phyloP scores from a whole-genome alignment of 2,329 filamentous ascomycete species.

The Ophiostoma ips region DNA sequence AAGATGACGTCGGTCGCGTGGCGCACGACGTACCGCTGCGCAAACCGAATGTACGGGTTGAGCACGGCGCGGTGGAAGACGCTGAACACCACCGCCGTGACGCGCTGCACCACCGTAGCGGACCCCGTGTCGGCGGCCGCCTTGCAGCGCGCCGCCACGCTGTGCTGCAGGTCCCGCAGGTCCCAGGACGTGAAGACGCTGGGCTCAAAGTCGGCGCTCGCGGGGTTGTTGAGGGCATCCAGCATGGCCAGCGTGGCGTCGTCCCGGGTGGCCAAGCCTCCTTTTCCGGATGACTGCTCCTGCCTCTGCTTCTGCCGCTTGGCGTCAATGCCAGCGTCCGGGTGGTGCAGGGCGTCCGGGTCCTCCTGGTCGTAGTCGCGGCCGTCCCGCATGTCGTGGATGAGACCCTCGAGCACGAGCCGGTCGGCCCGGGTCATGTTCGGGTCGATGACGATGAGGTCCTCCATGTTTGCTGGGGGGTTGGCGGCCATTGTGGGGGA shows the following conservation, averaged over 20 bases:
- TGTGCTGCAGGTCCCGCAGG: slow-evolving; percentile 23
- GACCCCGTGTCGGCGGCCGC: neutral
- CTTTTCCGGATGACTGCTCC: neutral
- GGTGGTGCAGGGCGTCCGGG: slow-evolving; percentile 4
- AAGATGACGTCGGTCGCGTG: slow-evolving; percentile 62
- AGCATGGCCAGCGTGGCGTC: slow-evolving; percentile 23
- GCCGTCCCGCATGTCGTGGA: slow-evolving; percentile 22
- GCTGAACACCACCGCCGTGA: slow-evolving; percentile 25
- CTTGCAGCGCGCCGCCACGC: slow-evolving; percentile 11
- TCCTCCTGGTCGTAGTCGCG: slow-evolving; percentile 13
- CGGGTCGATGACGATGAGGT: slow-evolving; percentile 23
- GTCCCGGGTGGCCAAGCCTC: slow-evolving; percentile 13
- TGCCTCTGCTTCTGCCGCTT: neutral
- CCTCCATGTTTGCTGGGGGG: slow-evolving; percentile 3
- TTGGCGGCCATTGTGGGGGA: neutral
- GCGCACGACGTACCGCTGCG: slow-evolving; percentile 39
- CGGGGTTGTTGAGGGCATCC: slow-evolving; percentile 28
- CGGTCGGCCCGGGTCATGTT: slow-evolving; percentile 28
- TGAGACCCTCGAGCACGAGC: slow-evolving; percentile 26
- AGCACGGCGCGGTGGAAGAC: slow-evolving; percentile 39
- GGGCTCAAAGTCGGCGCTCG: slow-evolving; percentile 29
- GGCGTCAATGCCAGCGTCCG: slow-evolving; percentile 6
- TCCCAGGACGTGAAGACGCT: slow-evolving; percentile 31
- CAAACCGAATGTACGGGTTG: slow-evolving; percentile 44
- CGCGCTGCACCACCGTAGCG: neutral